Percentiles rank a stretch among this genome's conserved stretches.
Conservation (phyloP, 2,329 filamentous ascomycete species). For the Fusarium nodosum region DNA sequence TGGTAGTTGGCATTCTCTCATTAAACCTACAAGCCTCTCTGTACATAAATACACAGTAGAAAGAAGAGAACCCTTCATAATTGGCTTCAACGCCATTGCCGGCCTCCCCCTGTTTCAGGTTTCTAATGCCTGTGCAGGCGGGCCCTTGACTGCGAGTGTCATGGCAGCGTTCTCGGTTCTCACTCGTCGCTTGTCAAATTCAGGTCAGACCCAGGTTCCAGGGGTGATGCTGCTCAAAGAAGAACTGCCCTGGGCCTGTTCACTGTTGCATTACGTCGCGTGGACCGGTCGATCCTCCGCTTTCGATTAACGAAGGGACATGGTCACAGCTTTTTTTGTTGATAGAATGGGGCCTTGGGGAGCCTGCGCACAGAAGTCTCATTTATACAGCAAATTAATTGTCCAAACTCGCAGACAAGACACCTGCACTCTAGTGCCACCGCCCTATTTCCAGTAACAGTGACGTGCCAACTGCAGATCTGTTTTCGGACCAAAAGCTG, state of each 20-base stretch:
- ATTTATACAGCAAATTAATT: conserved; percentile 35
- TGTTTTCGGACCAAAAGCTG: conserved; percentile 19
- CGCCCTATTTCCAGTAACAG: conserved; percentile 22
- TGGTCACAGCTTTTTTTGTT: conserved; percentile 34
- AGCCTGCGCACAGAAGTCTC: conserved; percentile 35
- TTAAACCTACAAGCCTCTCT: conserved; percentile 10
- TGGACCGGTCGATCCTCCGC: conserved; percentile 43
- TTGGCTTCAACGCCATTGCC: conserved; percentile 38
- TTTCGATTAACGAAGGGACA: conserved; percentile 44
- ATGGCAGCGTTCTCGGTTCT: conserved; percentile 11
- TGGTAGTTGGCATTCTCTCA: not conserved
- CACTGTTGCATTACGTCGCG: conserved; percentile 24
- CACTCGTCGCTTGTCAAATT: conserved; percentile 12
- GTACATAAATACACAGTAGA: not conserved
- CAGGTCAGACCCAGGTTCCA: not conserved
- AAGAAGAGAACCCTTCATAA: conserved; percentile 12
- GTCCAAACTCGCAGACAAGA: conserved; percentile 11
- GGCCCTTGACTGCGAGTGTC: conserved; percentile 17
- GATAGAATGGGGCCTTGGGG: conserved; percentile 12
- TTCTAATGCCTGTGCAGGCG: conserved; percentile 41
- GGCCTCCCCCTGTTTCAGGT: conserved; percentile 47
- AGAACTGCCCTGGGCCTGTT: conserved; percentile 7
- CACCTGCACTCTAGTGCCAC: conserved; percentile 17
- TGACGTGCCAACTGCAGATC: conserved; percentile 22
- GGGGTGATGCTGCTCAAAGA: conserved; percentile 1